phyloP scores from a whole-genome alignment of 345 rosid species.

The Zanthoxylum bungeanum region DNA sequence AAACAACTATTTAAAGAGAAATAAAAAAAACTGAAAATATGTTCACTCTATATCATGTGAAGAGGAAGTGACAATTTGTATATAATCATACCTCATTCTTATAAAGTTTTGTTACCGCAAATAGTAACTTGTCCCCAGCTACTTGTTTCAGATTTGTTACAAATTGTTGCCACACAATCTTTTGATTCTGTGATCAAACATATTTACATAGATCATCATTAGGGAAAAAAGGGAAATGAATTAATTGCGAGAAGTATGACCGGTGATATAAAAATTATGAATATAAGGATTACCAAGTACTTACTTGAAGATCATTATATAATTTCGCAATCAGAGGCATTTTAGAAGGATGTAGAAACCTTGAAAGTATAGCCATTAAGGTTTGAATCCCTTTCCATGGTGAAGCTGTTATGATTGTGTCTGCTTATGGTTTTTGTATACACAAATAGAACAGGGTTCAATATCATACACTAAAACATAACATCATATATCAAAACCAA shows the following conservation, averaged over 20 bases:
- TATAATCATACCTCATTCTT: slow-evolving; percentile 9
- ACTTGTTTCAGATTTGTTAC: background rate
- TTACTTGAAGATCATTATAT: slow-evolving; percentile 17
- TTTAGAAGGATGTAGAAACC: slow-evolving; percentile 8
- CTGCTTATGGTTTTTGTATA: background rate
- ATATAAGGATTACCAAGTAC: too few species aligned
- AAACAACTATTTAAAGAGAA: background rate
- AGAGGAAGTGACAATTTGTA: background rate
- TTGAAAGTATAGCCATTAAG: slow-evolving; percentile 9
- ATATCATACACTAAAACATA: background rate
- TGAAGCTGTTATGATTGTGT: background rate
- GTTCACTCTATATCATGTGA: background rate
- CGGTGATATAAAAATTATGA: too few species aligned
- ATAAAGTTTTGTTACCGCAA: background rate
- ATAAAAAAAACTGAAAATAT: background rate
- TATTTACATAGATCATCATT: background rate
- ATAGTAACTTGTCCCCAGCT: slow-evolving; percentile 15
- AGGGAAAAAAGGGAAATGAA: background rate
- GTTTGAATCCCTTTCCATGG: background rate
- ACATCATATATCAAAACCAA: background rate
- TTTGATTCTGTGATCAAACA: slow-evolving; percentile 13
- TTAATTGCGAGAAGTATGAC: background rate
- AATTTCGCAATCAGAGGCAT: background rate
- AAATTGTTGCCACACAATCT: background rate
- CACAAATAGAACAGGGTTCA: background rate